Percentiles rank a stretch among this genome's conserved stretches.
phyloP scores from a whole-genome alignment of 2,329 filamentous ascomycete species.

The Xylariaceae sp. region DNA sequence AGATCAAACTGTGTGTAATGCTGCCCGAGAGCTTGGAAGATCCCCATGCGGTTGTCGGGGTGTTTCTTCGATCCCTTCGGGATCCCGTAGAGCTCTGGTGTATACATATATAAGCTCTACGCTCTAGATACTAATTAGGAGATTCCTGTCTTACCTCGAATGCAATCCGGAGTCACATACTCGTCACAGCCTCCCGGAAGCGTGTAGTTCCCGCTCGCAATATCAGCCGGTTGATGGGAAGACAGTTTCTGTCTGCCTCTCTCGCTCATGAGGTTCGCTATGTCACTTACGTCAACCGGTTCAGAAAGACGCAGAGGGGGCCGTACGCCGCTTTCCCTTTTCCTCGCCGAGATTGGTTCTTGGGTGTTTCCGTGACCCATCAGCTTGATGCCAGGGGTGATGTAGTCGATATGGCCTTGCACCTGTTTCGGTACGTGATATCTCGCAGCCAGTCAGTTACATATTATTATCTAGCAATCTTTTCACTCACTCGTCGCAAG shows the following conservation, averaged over 20 bases:
- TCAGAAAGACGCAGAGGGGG: constrained; percentile 11
- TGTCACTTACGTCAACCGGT: constrained; percentile 8
- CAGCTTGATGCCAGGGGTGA: constrained; percentile 59
- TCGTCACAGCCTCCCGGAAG: constrained; percentile 29
- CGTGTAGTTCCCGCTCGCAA: constrained; percentile 27
- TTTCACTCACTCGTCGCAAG: constrained; percentile 38
- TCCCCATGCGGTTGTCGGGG: constrained; percentile 44
- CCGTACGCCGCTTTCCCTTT: constrained; percentile 1
- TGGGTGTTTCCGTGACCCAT: constrained; percentile 30
- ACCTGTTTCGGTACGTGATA: constrained; percentile 54
- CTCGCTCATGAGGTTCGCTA: constrained; percentile 19
- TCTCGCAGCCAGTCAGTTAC: constrained; percentile 13
- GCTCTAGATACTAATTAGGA: not conserved
- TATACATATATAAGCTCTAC: constrained; percentile 3
- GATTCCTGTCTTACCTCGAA: constrained; percentile 26
- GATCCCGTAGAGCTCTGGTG: constrained; percentile 40
- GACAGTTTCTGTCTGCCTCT: constrained; percentile 13
- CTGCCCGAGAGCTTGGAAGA: constrained; percentile 45
- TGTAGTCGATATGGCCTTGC: constrained; percentile 55
- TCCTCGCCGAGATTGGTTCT: constrained; percentile 24
- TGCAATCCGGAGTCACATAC: constrained; percentile 34
- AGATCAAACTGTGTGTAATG: constrained; percentile 46
- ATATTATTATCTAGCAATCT: not conserved
- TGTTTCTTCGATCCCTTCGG: constrained; percentile 36
- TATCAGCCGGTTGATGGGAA: constrained; percentile 11